Evolutionary conservation across 164 flowering plant genomes (phyloP), one percentile per base, ranked within the genome.

Genomic region (Piper betle): DNA sequence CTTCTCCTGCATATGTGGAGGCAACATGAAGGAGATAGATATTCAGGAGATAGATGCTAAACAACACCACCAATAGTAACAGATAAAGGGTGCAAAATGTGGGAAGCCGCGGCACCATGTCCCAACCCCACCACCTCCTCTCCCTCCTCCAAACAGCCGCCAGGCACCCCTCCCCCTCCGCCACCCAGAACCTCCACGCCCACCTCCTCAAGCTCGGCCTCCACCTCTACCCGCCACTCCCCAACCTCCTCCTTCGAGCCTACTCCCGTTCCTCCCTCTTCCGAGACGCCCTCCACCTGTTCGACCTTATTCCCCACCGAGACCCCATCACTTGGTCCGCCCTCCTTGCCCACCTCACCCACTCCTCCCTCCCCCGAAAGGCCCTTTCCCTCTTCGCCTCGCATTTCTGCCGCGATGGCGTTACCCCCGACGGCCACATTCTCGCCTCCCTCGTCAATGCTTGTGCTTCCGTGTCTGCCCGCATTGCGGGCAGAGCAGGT

Each of bases 251-350:
- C 67, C 18, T 91, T 13, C 67, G 73, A 43, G 63, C 68, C 56
- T 88, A 86, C 25, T 83, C 75, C 38, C 80, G 82, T 73, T 84
- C 83, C 57, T 79, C 80, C 61, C 68, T 69, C 38, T 39, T 74
- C 15, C 64, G 42, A 13, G 67, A 77, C 37, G 93, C 96, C 58
- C 71, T 61, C 64, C 64, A 77, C 12, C 5, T 88, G 84, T 91
- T 91, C 79, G 89, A 82, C 66, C 78, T 81, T 73, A 77, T 84
- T 80, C 88, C 85, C 33, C 77, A 75, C 5, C 66, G 89, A 72
- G 91, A 84, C 73, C 73, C 20, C 25, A 1, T 54, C 57, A 17
- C 20, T n/a, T n/a, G 19, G 10, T 55, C 37, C 57, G 19, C 37
- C 56, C 56, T 53, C 56, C 33, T 9, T 16, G 12, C 9, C 56